Evolutionary conservation across 345 rosid genomes (phyloP), one percentile per base, ranked within the genome.

Genomic region (Cochlearia excelsa): DNA sequence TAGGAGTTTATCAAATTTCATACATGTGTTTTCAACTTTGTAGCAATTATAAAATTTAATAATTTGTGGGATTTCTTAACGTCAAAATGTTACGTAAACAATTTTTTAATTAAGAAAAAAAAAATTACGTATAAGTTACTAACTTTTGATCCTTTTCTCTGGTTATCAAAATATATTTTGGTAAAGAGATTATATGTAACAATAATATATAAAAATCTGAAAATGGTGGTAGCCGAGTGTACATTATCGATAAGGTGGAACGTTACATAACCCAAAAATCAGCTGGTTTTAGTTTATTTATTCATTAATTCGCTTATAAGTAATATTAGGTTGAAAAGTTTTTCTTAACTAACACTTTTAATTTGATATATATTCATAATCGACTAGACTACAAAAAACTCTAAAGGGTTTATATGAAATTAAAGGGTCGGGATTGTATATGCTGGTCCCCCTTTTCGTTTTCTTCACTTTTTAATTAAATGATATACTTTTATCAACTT

Each of bases 221-320:
- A 51, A 63, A 57, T 70, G 54, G 69, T 63, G 69, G 46, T 51
- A 44, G 69, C 10, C 58, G 61, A 63, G 74, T 70, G 74, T 63
- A 70, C 74, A 63, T 57, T 57, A 63, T 51, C 65, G 54, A 57
- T 70, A 70, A 63, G 74, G 69, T 70, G 74, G 74, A 64, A 64
- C 70, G 70, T 71, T 64, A 64, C 75, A 64, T 56, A 57, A 51
- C 65, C 74, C 60, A 59, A 50, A 69, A 57, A 50, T 10, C 40
- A 57, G 7, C 47, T 50, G 7, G 59, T 26, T 52, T 64, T 63
- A 29, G 5, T 34, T 48, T 55, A 41, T 42, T 51, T 10, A 46
- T 51, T 45, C 54, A 64, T 51, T 58, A 45, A 30, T 64, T 64
- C 40, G 50, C 46, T 30, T 52, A 48, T 58, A 44, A 11, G 66